Evolutionary conservation across 2,329 filamentous ascomycete genomes (phyloP).

Genomic region (Diaporthe longicolla): DNA sequence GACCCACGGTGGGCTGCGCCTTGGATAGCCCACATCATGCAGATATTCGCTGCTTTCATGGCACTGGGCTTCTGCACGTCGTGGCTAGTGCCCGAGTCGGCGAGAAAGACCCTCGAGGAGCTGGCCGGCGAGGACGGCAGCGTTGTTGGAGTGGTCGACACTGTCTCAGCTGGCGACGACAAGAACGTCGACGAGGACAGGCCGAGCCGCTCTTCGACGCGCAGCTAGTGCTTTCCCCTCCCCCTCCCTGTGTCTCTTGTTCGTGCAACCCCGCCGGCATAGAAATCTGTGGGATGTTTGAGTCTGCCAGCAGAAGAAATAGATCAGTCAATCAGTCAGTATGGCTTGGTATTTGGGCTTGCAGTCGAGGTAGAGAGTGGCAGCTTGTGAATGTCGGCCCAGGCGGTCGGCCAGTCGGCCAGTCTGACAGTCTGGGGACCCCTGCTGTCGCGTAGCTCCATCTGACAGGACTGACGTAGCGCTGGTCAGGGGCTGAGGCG

Average conservation of each 20-base stretch:
- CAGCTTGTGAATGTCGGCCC: not conserved
- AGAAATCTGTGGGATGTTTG: not conserved
- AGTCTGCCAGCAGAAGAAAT: not conserved
- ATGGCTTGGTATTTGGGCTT: no score
- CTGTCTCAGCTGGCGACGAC: not conserved
- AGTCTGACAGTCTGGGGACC: constrained; percentile 1
- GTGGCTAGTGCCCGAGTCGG: constrained; percentile 81
- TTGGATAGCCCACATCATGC: constrained; percentile 83
- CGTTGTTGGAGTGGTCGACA: not conserved
- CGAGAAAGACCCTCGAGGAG: constrained; percentile 80
- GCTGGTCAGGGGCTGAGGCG: constrained; percentile 15
- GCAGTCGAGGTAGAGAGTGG: not conserved
- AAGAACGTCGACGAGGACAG: not conserved
- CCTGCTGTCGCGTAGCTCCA: constrained; percentile 11
- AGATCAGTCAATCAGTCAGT: not conserved
- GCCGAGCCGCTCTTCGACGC: not conserved
- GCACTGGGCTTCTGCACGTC: constrained; percentile 78
- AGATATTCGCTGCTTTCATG: constrained; percentile 85
- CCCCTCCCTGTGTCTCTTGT: not conserved
- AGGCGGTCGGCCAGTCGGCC: no score
- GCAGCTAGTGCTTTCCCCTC: not conserved
- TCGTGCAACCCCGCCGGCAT: not conserved
- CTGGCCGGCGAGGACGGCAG: constrained; percentile 55
- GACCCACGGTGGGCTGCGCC: constrained; percentile 54
- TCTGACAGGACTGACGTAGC: constrained; percentile 33